Evolutionary conservation across 2,329 filamentous ascomycete species (phyloP).

Genomic region (Pleoardoris graminearum): DNA sequence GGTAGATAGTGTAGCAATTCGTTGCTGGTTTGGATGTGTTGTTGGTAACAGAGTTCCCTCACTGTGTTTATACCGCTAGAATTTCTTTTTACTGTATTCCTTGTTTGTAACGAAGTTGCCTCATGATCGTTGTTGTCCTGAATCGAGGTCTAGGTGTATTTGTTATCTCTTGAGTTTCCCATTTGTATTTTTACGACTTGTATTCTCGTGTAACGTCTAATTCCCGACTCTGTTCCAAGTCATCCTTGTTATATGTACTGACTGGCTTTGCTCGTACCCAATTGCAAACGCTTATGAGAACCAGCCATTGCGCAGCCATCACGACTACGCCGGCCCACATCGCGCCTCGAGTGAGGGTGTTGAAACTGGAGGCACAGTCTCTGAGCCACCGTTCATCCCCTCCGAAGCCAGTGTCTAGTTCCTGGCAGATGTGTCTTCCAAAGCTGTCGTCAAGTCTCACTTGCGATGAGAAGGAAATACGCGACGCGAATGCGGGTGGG

Average conservation of each 20-base stretch:
- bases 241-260: background rate
- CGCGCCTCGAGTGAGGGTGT: conserved; percentile 25
- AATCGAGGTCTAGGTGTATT: background rate
- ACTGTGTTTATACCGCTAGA: no score
- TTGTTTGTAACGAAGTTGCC: no score
- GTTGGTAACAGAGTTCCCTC: no score
- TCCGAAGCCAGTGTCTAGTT: conserved; percentile 32
- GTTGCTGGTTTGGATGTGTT: no score
- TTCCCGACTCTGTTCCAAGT: conserved; percentile 7
- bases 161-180: background rate
- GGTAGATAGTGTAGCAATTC: no score
- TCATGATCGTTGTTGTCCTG: no score
- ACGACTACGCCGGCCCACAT: conserved; percentile 28
- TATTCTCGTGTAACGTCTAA: conserved; percentile 5
- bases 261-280: conserved; percentile 25
- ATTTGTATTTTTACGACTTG: conserved; percentile 1
- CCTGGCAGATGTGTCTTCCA: conserved; percentile 24
- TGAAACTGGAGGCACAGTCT: conserved; percentile 33
- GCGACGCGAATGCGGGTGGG: conserved; percentile 22
- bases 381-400: conserved; percentile 35
- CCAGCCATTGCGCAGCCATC: conserved; percentile 43
- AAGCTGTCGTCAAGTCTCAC: conserved; percentile 24
- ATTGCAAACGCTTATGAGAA: conserved; percentile 29
- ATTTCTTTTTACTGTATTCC: background rate
- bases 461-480: conserved; percentile 28